Evolutionary conservation across 129 eudicot species (phyloP).

Genomic region (Artemisia annua): DNA sequence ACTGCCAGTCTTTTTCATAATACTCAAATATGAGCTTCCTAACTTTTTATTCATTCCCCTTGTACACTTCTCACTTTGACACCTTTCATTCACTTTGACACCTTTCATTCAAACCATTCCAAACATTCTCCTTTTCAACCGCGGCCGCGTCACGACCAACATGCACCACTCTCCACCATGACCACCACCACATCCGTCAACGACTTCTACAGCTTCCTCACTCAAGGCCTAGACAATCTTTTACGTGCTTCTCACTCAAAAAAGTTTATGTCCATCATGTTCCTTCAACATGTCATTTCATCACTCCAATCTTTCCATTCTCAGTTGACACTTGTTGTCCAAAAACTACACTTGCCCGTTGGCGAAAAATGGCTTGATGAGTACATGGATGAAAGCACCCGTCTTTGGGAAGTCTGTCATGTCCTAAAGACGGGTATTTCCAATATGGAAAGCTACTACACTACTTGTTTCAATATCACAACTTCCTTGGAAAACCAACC

Average conservation of each 20-base stretch:
- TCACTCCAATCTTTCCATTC: slow-evolving; percentile 62
- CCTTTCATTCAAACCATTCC: slow-evolving; percentile 14
- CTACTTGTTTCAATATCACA: slow-evolving; percentile 41
- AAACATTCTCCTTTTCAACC: slow-evolving; percentile 9
- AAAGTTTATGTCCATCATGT: slow-evolving; percentile 52
- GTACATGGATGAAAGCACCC: slow-evolving; percentile 81
- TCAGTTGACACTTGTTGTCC: slow-evolving; percentile 55
- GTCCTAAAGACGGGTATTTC: slow-evolving; percentile 56
- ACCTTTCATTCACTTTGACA: slow-evolving; percentile 30
- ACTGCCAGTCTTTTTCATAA: slow-evolving; percentile 51
- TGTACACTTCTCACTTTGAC: slow-evolving; percentile 30
- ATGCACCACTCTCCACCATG: slow-evolving; percentile 8
- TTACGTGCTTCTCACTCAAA: slow-evolving; percentile 42
- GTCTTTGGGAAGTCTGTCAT: slow-evolving; percentile 84
- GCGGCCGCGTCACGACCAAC: background rate
- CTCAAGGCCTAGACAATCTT: slow-evolving; percentile 55
- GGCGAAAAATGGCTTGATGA: slow-evolving; percentile 94
- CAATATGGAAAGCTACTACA: slow-evolving; percentile 54
- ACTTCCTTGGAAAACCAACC: slow-evolving; percentile 46
- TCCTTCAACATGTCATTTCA: slow-evolving; percentile 63
- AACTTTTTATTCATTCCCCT: slow-evolving; percentile 12
- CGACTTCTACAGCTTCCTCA: slow-evolving; percentile 65
- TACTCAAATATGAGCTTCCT: slow-evolving; percentile 42
- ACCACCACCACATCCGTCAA: slow-evolving; percentile 43
- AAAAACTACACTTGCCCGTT: slow-evolving; percentile 58